A percentile compares a stretch with the other conserved stretches of the same genome.
Evolutionary conservation across 257 asterid species (phyloP).

Genomic region (Solanum neorickii): DNA sequence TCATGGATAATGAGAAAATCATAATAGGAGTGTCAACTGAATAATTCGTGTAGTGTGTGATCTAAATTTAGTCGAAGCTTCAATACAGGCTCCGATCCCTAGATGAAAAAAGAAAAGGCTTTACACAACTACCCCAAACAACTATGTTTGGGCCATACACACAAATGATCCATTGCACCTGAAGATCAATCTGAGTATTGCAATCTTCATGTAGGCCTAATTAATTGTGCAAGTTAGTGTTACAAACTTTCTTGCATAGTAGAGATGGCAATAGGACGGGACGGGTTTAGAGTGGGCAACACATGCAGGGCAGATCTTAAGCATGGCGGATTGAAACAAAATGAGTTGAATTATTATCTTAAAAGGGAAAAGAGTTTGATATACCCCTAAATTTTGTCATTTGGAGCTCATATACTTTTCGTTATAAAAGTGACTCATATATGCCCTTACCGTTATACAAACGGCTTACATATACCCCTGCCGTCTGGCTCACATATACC

Average conservation of each 20-base stretch:
- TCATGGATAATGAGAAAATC: too few species aligned
- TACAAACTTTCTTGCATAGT: neutral
- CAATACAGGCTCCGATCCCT: fast-evolving
- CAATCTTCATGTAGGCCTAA: neutral
- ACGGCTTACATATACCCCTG: too few species aligned
- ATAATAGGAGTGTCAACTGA: neutral
- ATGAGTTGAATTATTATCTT: neutral
- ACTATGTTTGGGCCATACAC: neutral
- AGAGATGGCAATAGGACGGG: neutral
- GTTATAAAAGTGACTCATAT: too few species aligned
- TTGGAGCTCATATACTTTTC: too few species aligned
- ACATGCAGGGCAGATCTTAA: neutral
- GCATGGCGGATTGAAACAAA: neutral
- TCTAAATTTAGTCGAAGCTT: too few species aligned
- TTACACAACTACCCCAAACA: neutral
- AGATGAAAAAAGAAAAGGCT: too few species aligned
- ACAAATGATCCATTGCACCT: neutral
- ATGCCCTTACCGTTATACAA: too few species aligned
- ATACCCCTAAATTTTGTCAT: too few species aligned
- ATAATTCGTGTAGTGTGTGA: neutral
- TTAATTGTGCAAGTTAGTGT: neutral
- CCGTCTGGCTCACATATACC: too few species aligned
- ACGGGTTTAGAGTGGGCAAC: neutral
- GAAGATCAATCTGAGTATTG: neutral
- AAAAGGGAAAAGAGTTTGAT: too few species aligned